phyloP scores from a whole-genome alignment of 192 early-diverging fungal species.

The Coemansia sp. region DNA sequence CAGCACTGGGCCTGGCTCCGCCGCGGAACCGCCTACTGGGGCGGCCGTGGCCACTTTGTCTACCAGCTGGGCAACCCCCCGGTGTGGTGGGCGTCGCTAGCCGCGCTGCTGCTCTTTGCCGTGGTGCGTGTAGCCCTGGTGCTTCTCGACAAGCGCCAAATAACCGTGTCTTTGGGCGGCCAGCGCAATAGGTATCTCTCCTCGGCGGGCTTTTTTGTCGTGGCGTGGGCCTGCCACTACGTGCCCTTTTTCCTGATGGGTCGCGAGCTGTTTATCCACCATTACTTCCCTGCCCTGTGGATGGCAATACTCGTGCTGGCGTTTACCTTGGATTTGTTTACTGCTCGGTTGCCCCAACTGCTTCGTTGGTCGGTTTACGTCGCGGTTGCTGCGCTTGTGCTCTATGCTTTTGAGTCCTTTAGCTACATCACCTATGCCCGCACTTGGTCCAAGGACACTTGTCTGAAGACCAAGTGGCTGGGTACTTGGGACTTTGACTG shows the following conservation, averaged over 20 bases:
- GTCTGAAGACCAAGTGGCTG: slow-evolving; percentile 73
- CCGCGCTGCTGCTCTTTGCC: slow-evolving; percentile 56
- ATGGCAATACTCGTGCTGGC: slow-evolving; percentile 77
- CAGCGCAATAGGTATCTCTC: slow-evolving; percentile 51
- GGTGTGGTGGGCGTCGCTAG: slow-evolving; percentile 72
- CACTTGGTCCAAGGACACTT: slow-evolving; percentile 66
- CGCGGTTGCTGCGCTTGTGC: slow-evolving; percentile 45
- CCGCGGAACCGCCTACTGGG: slow-evolving; percentile 88
- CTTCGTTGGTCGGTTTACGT: slow-evolving; percentile 48
- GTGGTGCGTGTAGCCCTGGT: slow-evolving; percentile 47
- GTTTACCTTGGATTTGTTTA: slow-evolving; percentile 68
- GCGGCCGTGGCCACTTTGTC: slow-evolving; percentile 65
- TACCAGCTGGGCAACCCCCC: slow-evolving; percentile 91
- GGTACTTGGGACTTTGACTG: slow-evolving; percentile 82
- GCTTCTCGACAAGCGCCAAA: slow-evolving; percentile 59
- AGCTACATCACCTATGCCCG: slow-evolving; percentile 81
- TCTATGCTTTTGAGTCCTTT: slow-evolving; percentile 61
- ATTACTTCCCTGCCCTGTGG: slow-evolving; percentile 92
- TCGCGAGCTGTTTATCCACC: slow-evolving; percentile 88
- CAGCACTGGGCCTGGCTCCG: slow-evolving; percentile 80
- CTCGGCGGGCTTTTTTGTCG: slow-evolving; percentile 62
- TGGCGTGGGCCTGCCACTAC: slow-evolving; percentile 82
- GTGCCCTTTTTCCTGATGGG: slow-evolving; percentile 86
- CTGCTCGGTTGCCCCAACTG: slow-evolving; percentile 50
- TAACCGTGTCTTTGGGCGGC: slow-evolving; percentile 23